Conservation (phyloP, 441 rosid genomes). For the Pelargonium citronellum region DNA sequence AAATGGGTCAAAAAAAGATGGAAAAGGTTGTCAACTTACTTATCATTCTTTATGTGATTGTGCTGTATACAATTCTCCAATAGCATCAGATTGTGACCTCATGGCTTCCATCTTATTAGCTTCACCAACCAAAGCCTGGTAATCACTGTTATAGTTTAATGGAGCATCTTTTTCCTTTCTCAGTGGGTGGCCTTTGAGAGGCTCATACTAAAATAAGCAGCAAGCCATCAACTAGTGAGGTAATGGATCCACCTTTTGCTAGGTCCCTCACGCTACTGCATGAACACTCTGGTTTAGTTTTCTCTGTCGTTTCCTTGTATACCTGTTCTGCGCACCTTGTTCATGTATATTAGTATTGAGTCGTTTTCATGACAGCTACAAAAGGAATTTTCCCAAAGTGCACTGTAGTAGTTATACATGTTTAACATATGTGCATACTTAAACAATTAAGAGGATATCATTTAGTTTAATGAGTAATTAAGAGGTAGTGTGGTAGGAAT, state of each 20-base stretch:
- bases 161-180: conserved; percentile 2
- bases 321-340: neutral
- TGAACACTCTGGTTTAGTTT: neutral
- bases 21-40: conserved; percentile 1
- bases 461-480: too few relatives aligned
- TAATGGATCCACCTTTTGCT: neutral
- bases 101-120: too few relatives aligned
- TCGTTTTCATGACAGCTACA: neutral
- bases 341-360: neutral
- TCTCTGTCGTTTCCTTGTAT: neutral
- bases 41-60: neutral
- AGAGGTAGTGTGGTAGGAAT: too few relatives aligned
- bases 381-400: too few relatives aligned
- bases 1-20: neutral
- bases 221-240: neutral
- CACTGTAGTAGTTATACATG: neutral
- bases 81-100: too few relatives aligned
- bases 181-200: conserved; percentile 2
- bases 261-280: neutral
- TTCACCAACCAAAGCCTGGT: neutral
- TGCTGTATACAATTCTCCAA: neutral
- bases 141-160: neutral
- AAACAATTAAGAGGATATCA: neutral
- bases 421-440: neutral
- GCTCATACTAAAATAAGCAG: conserved; percentile 1